Percentiles rank a stretch among this genome's conserved stretches.
These are phyloP conservation scores for Nelumbo lutea DNA, from an alignment of 164 flowering plant species.

Conservation along the genomic window DNA sequence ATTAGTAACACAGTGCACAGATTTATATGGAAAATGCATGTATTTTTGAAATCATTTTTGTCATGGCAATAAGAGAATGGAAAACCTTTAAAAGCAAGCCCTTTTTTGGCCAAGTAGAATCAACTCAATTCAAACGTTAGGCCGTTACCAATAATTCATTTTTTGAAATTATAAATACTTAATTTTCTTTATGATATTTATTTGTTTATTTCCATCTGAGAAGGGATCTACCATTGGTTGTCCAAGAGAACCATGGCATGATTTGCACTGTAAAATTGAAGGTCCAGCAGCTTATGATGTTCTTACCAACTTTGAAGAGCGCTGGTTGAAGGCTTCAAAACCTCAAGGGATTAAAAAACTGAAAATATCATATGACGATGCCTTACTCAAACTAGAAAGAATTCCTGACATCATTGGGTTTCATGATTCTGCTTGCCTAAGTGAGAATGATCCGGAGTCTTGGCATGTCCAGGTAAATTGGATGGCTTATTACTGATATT, in stretches of 20 bases:
- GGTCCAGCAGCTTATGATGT: no score
- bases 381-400: slow-evolving; percentile 71
- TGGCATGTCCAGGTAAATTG: slow-evolving; percentile 90
- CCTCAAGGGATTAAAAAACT: slow-evolving; percentile 69
- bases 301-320: slow-evolving; percentile 73
- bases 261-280: no score
- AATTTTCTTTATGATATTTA: background rate
- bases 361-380: slow-evolving; percentile 71
- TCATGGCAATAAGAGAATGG: no score
- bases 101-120: no score
- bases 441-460: slow-evolving; percentile 68
- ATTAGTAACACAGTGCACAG: no score
- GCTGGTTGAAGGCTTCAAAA: slow-evolving; percentile 81
- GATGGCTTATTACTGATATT: background rate
- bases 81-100: no score
- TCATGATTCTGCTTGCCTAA: slow-evolving; percentile 34
- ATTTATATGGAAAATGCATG: no score
- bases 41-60: no score
- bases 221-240: slow-evolving; percentile 62
- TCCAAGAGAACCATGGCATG: slow-evolving; percentile 12
- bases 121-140: no score
- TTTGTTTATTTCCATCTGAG: slow-evolving; percentile 1
- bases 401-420: slow-evolving; percentile 71
- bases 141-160: no score
- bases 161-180: no score